Percentiles rank a stretch among this genome's conserved stretches.
phyloP scores from a whole-genome alignment of 176 grass and related monocot genomes.

The Tuctoria greenei region DNA sequence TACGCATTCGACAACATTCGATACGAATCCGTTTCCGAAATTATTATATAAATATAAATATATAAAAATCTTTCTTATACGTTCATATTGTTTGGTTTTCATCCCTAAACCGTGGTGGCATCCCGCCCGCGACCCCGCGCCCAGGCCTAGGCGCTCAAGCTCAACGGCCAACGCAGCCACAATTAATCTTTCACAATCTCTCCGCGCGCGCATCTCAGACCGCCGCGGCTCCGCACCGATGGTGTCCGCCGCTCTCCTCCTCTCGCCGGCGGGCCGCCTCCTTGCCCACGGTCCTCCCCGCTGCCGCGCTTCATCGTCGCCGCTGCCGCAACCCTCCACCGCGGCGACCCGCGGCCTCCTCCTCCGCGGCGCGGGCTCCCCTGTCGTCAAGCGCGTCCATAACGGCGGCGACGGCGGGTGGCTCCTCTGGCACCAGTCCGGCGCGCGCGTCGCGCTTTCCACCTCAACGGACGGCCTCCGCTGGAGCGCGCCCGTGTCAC shows the following conservation, averaged over 20 bases:
- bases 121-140: neutral
- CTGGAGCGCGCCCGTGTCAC: constrained; percentile 45
- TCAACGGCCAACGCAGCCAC: neutral
- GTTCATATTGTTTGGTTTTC: no score
- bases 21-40: no score
- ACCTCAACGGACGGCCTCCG: constrained; percentile 62
- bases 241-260: constrained; percentile 15
- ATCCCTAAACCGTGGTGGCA: no score
- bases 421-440: constrained; percentile 69
- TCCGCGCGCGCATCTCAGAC: neutral
- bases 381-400: constrained; percentile 65
- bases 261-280: constrained; percentile 8
- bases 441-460: constrained; percentile 47
- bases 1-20: no score
- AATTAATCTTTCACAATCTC: neutral
- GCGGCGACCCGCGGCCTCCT: constrained; percentile 19
- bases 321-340: neutral
- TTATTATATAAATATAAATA: no score
- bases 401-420: constrained; percentile 41
- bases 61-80: no score
- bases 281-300: neutral
- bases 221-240: constrained; percentile 10
- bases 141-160: neutral
- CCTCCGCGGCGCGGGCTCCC: constrained; percentile 46
- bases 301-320: constrained; percentile 35